Evolutionary conservation across 1,139 yeast genomes (phyloP), one percentile per base, ranked within the genome.

Genomic region (Suhomyces bolitotheri): DNA sequence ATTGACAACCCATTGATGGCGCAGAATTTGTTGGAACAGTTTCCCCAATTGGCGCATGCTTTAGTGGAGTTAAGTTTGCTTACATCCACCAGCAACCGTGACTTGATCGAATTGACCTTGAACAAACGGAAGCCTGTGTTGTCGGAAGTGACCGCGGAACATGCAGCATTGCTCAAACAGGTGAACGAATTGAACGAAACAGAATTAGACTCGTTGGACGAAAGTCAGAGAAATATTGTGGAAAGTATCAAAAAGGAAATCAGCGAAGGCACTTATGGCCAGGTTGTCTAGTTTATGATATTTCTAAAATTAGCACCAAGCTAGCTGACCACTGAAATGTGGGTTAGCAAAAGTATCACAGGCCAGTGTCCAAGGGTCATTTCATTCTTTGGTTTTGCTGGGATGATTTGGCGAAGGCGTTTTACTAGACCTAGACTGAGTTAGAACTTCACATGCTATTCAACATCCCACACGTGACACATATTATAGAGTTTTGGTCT

Each of bases 21-120:
- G 60, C 76, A 73, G 35, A 73, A 73, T 19, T 62, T 89, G 29
- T 66, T 90, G 20, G 76, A 74, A 26, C 77, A 80, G 42, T 82
- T 83, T 45, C 95, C 95, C 0, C 96, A 87, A 50, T 64, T 90
- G 35, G 68, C 87, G 1, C 88, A 83, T 54, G 94, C 96, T 0
- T 65, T 89, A 22, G 87, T 90, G 5, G 97, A 90, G 53, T 72
- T 84, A 1, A 63, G 87, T 38, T 61, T 89, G 40, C 62, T 83
- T 36, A 64, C 80, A 51, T 81, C 80, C 22, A 58, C 77, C 7
- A 71, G 80, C 7, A 75, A 71, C 34, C 75, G 77, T n/a, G 77
- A 73, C 9, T 72, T 76, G 13, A 71, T 84, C 5, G 74, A 67
- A 36, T 51, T 64, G 27, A 60, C 71, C 14, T 54, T 70, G 27